These are phyloP conservation scores for Trichopus zeylanicus DNA, from an alignment of 116 monocot species.

Conservation along the genomic window DNA sequence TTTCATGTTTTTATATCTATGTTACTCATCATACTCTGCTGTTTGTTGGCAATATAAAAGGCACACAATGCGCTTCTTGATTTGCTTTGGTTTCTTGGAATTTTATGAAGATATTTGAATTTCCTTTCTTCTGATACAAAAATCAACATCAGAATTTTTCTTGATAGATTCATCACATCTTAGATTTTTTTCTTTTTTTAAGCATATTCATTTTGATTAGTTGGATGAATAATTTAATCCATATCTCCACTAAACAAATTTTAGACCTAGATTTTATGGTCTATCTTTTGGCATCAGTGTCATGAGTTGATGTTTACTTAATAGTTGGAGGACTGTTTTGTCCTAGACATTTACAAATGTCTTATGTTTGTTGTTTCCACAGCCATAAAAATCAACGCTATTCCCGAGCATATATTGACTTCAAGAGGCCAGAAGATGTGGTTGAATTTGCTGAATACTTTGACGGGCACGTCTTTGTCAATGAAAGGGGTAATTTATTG, in stretches of 20 bases:
- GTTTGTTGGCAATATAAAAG: too few relatives aligned
- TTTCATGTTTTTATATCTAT: too few relatives aligned
- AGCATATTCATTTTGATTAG: neutral
- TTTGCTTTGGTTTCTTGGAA: too few relatives aligned
- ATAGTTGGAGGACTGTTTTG: neutral
- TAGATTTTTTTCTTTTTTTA: too few relatives aligned
- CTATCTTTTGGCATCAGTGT: neutral
- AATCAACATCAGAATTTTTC: too few relatives aligned
- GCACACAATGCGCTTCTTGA: too few relatives aligned
- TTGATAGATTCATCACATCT: too few relatives aligned
- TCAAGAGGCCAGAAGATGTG: conserved; percentile 53
- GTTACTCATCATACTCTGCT: too few relatives aligned
- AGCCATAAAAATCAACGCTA: conserved; percentile 56
- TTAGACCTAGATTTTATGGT: neutral
- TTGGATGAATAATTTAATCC: neutral
- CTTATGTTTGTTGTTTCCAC: conserved; percentile 8
- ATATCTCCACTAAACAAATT: neutral
- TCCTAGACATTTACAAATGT: neutral
- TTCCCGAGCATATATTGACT: conserved; percentile 51
- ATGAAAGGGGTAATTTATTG: conserved; percentile 58
- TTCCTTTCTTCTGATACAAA: neutral
- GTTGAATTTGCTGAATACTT: conserved; percentile 68
- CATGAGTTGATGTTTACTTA: neutral
- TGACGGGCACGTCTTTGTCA: conserved; percentile 56
- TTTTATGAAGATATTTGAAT: neutral